Percentiles rank a stretch among this genome's conserved stretches.
These are phyloP conservation scores for Candida anglica DNA, from an alignment of 805 yeast species.

Conservation along the genomic window DNA sequence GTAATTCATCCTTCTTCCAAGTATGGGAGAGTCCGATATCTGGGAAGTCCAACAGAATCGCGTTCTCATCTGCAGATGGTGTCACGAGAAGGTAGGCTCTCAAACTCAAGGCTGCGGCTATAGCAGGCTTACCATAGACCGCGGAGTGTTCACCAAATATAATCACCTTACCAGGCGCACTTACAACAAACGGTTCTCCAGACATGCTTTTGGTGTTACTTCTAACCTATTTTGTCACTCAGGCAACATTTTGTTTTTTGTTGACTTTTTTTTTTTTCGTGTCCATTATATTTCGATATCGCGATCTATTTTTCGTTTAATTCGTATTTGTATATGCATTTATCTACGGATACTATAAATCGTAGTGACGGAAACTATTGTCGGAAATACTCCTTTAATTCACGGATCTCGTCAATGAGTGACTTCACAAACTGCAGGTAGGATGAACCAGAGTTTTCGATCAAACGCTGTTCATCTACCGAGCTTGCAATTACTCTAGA, in stretches of 20 bases:
- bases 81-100: slow-evolving; percentile 76
- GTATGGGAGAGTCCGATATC: slow-evolving; percentile 65
- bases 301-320: no score
- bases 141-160: slow-evolving; percentile 97
- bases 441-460: slow-evolving; percentile 42
- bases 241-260: background rate
- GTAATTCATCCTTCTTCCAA: slow-evolving; percentile 63
- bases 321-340: no score
- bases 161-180: slow-evolving; percentile 96
- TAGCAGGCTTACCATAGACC: slow-evolving; percentile 89
- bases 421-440: slow-evolving; percentile 21
- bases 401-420: slow-evolving; percentile 34
- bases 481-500: slow-evolving; percentile 64
- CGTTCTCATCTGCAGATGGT: slow-evolving; percentile 36
- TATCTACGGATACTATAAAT: no score
- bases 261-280: background rate
- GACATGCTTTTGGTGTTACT: background rate
- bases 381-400: slow-evolving; percentile 27
- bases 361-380: no score
- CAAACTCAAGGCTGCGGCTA: slow-evolving; percentile 89
- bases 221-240: background rate
- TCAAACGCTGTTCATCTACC: slow-evolving; percentile 56
- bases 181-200: slow-evolving; percentile 60
- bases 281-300: background rate
- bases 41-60: slow-evolving; percentile 69